A percentile compares a stretch with the other conserved stretches of the same genome.
Conservation (phyloP, 345 rosid genomes). For the Isatis tinctoria region DNA sequence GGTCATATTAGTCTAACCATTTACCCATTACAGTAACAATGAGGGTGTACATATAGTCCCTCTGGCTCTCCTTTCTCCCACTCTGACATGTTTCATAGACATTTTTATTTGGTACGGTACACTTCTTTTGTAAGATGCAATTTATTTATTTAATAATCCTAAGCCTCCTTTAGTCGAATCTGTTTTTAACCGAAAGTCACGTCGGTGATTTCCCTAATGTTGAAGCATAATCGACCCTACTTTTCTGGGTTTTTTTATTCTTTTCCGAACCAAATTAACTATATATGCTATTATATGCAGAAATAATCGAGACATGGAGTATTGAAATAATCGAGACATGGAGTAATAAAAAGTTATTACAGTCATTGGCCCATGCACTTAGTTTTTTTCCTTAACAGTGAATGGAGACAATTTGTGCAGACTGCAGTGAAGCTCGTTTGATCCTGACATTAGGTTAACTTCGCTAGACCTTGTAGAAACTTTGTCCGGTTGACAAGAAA, state of each 20-base stretch:
- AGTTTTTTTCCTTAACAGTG: not conserved
- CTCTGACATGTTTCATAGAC: not conserved
- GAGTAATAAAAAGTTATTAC: not conserved
- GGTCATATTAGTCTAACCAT: too few relatives aligned
- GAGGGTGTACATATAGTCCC: not conserved
- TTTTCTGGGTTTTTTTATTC: not conserved
- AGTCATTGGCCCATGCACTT: conserved; percentile 21
- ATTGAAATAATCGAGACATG: not conserved
- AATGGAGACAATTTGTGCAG: conserved; percentile 20
- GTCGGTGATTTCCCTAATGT: conserved; percentile 5
- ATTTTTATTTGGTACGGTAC: not conserved
- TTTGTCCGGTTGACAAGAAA: not conserved
- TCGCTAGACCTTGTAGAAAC: conserved; percentile 3
- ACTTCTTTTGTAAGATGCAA: not conserved
- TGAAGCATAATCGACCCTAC: conserved; percentile 19
- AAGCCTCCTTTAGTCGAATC: not conserved
- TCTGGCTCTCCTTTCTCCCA: not conserved
- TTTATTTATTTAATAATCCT: not conserved
- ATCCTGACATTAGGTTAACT: conserved; percentile 20
- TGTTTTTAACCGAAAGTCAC: conserved; percentile 20
- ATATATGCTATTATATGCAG: not conserved
- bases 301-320: not conserved
- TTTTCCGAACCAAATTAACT: not conserved
- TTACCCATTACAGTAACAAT: not conserved
- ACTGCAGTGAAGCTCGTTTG: conserved; percentile 10